A percentile compares a stretch with the other conserved stretches of the same genome.
Evolutionary conservation across 2,329 filamentous ascomycete species (phyloP).

Genomic region (Calonectria montana): DNA sequence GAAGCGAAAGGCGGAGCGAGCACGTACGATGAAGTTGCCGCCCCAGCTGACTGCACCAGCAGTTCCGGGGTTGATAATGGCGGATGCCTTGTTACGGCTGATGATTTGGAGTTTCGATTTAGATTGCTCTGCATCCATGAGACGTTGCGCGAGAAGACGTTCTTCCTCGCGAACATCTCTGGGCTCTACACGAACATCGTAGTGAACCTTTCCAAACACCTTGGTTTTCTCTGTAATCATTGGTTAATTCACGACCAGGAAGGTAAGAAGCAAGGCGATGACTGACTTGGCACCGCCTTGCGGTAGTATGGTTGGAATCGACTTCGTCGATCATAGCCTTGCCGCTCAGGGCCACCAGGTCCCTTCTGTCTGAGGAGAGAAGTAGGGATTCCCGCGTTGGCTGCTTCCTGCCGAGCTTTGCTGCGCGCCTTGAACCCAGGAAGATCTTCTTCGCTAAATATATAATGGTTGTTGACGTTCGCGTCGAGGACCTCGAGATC

Average conservation of each 20-base stretch:
- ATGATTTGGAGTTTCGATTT: conserved; percentile 63
- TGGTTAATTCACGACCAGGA: conserved; percentile 33
- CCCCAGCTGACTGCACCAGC: conserved; percentile 52
- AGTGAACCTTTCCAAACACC: conserved; percentile 76
- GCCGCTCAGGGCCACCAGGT: conserved; percentile 55
- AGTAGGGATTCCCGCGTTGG: conserved; percentile 69
- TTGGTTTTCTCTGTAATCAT: conserved; percentile 77
- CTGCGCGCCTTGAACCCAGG: conserved; percentile 64
- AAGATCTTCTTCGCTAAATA: conserved; percentile 95
- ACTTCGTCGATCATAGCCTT: conserved; percentile 57
- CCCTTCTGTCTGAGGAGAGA: conserved; percentile 61
- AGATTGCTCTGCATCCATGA: conserved; percentile 59
- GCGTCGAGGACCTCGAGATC: conserved; percentile 75
- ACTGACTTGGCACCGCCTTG: conserved; percentile 80
- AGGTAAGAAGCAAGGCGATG: not conserved
- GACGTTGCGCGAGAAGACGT: conserved; percentile 70
- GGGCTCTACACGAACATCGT: conserved; percentile 81
- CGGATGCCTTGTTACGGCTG: conserved; percentile 61
- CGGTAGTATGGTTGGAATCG: conserved; percentile 71
- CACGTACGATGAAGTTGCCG: conserved; percentile 68
- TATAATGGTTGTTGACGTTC: conserved; percentile 84
- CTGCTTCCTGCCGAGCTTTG: conserved; percentile 65
- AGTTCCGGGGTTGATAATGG: conserved; percentile 67
- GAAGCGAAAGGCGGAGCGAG: not conserved
- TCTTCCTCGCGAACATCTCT: conserved; percentile 78